phyloP scores from a whole-genome alignment of 177 flowering plant genomes.

The Tripterygium wilfordii region DNA sequence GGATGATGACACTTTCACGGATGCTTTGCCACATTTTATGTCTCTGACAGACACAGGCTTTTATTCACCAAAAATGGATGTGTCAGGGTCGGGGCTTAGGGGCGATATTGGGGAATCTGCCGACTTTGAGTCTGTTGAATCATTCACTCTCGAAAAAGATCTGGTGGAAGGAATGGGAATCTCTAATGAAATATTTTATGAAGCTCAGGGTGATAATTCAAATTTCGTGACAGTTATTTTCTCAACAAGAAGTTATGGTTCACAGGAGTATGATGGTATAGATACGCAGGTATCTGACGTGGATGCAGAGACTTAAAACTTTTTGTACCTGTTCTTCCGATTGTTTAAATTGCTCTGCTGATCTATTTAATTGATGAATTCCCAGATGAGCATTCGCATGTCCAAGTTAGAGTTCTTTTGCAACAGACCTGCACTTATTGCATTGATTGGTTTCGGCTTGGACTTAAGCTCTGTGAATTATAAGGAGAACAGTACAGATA shows the following conservation, averaged over 20 bases:
- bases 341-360: conserved; percentile 2
- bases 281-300: conserved; percentile 72
- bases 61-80: conserved; percentile 21
- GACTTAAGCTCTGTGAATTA: conserved; percentile 46
- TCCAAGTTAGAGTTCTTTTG: conserved; percentile 88
- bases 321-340: neutral
- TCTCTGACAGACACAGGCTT: conserved; percentile 33
- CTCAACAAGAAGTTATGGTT: conserved; percentile 53
- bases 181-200: conserved; percentile 61
- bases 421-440: conserved; percentile 92
- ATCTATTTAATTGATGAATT: conserved; percentile 3
- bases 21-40: conserved; percentile 81
- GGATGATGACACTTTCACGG: conserved; percentile 78
- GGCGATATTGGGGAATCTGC: conserved; percentile 6
- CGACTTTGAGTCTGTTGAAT: conserved; percentile 32
- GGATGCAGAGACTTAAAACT: neutral
- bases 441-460: conserved; percentile 82
- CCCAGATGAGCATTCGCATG: conserved; percentile 92
- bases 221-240: conserved; percentile 80
- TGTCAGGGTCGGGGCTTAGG: conserved; percentile 6
- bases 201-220: conserved; percentile 57
- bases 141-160: conserved; percentile 33
- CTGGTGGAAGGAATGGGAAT: conserved; percentile 27
- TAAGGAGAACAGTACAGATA: conserved; percentile 9
- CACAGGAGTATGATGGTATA: conserved; percentile 74